Conservation (phyloP, 2,329 filamentous ascomycete genomes). For the Fusarium irregulare region DNA sequence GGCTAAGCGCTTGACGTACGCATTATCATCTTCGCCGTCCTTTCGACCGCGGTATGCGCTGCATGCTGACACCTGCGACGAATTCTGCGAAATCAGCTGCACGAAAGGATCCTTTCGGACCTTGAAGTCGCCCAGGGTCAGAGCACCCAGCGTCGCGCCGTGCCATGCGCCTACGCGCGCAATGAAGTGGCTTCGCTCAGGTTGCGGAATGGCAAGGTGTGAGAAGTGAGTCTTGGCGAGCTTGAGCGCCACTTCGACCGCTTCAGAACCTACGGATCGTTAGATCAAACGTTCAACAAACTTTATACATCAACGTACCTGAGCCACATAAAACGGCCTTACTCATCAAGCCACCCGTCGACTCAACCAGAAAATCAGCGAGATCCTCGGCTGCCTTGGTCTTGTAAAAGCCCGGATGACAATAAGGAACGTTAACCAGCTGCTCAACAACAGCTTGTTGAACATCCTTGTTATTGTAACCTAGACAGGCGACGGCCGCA, state of each 20-base stretch:
- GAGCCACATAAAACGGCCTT: slow-evolving; percentile 40
- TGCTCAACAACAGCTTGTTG: slow-evolving; percentile 39
- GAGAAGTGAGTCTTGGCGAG: slow-evolving; percentile 38
- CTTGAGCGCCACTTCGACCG: slow-evolving; percentile 39
- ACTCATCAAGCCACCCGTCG: slow-evolving; percentile 33
- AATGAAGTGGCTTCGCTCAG: slow-evolving; percentile 36
- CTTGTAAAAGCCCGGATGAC: slow-evolving; percentile 40
- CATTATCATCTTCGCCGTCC: slow-evolving; percentile 41
- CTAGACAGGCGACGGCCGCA: slow-evolving; percentile 41
- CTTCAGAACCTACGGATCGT: slow-evolving; percentile 22
- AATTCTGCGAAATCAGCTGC: slow-evolving; percentile 29
- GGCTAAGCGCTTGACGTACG: slow-evolving; percentile 55
- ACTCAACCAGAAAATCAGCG: slow-evolving; percentile 37
- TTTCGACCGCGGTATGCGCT: slow-evolving; percentile 19
- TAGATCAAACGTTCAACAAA: fast-evolving
- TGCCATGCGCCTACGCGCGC: slow-evolving; percentile 33
- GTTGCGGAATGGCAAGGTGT: slow-evolving; percentile 29
- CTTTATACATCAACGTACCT: background rate
- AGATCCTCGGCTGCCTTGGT: slow-evolving; percentile 36
- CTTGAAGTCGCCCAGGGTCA: slow-evolving; percentile 37
- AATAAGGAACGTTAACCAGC: slow-evolving; percentile 35
- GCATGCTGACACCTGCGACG: slow-evolving; percentile 18
- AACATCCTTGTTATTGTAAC: slow-evolving; percentile 39
- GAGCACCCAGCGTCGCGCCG: slow-evolving; percentile 33
- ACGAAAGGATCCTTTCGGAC: slow-evolving; percentile 39